These are phyloP conservation scores for Coemansia sp. DNA, from an alignment of 192 early-diverging fungal species.

Conservation along the genomic window DNA sequence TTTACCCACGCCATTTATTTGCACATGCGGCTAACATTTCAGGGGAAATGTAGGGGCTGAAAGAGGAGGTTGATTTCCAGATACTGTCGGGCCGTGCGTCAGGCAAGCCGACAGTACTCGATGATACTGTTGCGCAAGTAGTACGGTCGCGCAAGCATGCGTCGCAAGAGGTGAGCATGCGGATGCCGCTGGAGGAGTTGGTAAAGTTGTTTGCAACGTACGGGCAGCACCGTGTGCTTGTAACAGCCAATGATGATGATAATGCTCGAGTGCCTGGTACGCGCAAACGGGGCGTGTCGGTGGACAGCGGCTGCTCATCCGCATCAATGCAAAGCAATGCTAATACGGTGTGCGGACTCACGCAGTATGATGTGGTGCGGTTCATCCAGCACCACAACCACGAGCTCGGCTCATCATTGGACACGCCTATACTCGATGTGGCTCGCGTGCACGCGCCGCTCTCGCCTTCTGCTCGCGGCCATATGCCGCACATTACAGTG, in stretches of 20 bases:
- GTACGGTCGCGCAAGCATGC: slow-evolving; percentile 45
- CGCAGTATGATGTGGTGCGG: slow-evolving; percentile 51
- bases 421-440: not conserved
- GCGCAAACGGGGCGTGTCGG: slow-evolving; percentile 22
- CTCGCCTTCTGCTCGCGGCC: slow-evolving; percentile 12
- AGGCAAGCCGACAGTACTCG: slow-evolving; percentile 29
- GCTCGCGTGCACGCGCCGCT: slow-evolving; percentile 7
- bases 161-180: slow-evolving; percentile 33
- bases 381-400: slow-evolving; percentile 56
- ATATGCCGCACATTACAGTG: slow-evolving; percentile 26
- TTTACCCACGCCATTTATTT: not conserved
- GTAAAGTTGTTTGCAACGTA: slow-evolving; percentile 33
- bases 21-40: not conserved
- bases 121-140: slow-evolving; percentile 35
- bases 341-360: slow-evolving; percentile 31
- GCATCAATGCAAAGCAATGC: not conserved
- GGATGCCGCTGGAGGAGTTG: slow-evolving; percentile 35
- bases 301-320: slow-evolving; percentile 37
- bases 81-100: slow-evolving; percentile 40
- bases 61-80: slow-evolving; percentile 44
- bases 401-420: slow-evolving; percentile 24
- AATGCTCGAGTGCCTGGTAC: slow-evolving; percentile 15
- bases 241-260: slow-evolving; percentile 12
- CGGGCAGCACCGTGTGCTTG: slow-evolving; percentile 43
- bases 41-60: slow-evolving; percentile 19